Base-by-base conservation (phyloP, 2,329 filamentous ascomycete genomes). In the Neurospora crassa region DNA sequence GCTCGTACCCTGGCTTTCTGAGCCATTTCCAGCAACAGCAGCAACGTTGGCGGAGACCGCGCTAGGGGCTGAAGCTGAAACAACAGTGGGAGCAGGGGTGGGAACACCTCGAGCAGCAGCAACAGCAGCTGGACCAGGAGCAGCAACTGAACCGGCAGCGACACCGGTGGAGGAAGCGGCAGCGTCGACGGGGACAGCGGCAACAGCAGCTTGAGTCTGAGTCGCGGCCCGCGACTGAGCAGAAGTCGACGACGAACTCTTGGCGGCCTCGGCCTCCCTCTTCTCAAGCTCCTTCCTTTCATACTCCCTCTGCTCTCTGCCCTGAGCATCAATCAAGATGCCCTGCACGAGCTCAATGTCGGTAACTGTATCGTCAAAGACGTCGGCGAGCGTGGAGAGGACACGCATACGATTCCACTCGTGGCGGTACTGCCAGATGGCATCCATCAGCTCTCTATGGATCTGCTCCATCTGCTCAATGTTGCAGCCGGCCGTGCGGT, bases 381-480 rank as follows among this genome's bases (percentile, higher is more conserved):
- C 88, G 18, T 86, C 84, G 59, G 84, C 84, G 45, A 96, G 86
- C 45, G 74, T 72, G 69, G 74, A 77, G 24, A 81, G 75, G 20
- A 97, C 94, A 76, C 86, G 85, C 76, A 89, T 90, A 63, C 96
- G 89, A 81, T 99, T 96, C 88, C 92, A 96, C 77, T 96, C 90
- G 68, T 89, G 86, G 68, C 94, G 87, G 72, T 87, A 87, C 73
- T 86, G 86, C 96, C 96, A 99, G 67, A 98, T 87, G 74, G 90
- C 89, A 73, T 95, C 92, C 95, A 98, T 98, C 74, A 98, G 84
- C 75, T 91, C 89, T 8, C 94, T 91, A 79, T 94, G 94, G 79
- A 97, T 90, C 81, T 98, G 95, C 83, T 98, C 95, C 24, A 99
- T 84, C 80, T 99, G 95, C 82, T 99, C 96, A 69, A 99, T 92